Evolutionary conservation across 257 asterid genomes (phyloP).

Genomic region (Przewalskia tangutica): DNA sequence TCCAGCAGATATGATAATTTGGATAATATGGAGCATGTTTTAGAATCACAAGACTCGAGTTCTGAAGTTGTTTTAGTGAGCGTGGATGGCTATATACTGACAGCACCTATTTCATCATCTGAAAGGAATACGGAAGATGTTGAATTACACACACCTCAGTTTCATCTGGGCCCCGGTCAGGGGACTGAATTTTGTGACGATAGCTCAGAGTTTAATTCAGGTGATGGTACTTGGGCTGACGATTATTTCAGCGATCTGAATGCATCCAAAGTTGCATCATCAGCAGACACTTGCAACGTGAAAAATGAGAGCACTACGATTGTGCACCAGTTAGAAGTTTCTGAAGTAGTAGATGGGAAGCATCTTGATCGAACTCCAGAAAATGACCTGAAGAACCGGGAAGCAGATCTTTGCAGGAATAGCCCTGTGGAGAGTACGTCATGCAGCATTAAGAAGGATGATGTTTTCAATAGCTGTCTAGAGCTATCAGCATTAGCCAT

Average conservation of each 20-base stretch:
- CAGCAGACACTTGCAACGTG: slow-evolving; percentile 10
- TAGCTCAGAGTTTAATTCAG: slow-evolving; percentile 25
- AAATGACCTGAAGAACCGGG: slow-evolving; percentile 18
- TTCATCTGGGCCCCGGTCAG: slow-evolving; percentile 73
- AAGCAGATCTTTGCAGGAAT: slow-evolving; percentile 9
- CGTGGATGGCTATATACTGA: slow-evolving; percentile 80
- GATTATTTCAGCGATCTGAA: slow-evolving; percentile 33
- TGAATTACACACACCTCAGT: slow-evolving; percentile 53
- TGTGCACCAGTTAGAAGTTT: slow-evolving; percentile 20
- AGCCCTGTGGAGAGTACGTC: slow-evolving; percentile 21
- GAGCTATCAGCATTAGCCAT: slow-evolving; percentile 43
- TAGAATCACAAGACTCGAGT: slow-evolving; percentile 48
- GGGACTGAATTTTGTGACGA: slow-evolving; percentile 26
- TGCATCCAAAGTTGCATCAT: slow-evolving; percentile 17
- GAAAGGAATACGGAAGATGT: slow-evolving; percentile 45
- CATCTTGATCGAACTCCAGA: slow-evolving; percentile 15
- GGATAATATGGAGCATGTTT: slow-evolving; percentile 40
- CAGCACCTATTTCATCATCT: slow-evolving; percentile 73
- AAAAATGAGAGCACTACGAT: slow-evolving; percentile 12
- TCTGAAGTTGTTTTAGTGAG: slow-evolving; percentile 92
- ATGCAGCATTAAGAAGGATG: slow-evolving; percentile 27
- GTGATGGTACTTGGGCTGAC: slow-evolving; percentile 37
- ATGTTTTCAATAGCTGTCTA: slow-evolving; percentile 64
- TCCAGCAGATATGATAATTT: slow-evolving; percentile 51
- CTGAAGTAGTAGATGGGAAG: slow-evolving; percentile 25